These are phyloP conservation scores for Quercus dentata DNA, from an alignment of 306 rosid species.

Conservation along the genomic window DNA sequence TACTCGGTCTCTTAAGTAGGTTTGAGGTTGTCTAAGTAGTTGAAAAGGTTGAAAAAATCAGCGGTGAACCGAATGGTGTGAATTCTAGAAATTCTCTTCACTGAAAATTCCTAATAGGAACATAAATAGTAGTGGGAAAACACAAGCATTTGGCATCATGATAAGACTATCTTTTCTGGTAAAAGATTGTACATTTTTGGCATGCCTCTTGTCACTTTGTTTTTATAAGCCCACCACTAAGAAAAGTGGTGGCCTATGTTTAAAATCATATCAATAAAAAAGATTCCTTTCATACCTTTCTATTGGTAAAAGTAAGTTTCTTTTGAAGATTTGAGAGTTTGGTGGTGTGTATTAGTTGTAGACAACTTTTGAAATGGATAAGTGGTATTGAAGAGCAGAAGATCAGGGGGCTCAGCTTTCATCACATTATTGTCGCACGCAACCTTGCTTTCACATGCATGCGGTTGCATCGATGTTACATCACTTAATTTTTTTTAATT, in stretches of 20 bases:
- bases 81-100: background rate
- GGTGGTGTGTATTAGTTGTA: background rate
- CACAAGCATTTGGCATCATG: background rate
- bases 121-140: background rate
- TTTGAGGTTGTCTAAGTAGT: background rate
- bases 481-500: too few relatives aligned
- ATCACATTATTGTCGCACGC: background rate
- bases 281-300: slow-evolving; percentile 5
- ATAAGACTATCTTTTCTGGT: background rate
- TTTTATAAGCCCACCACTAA: background rate
- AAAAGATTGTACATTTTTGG: background rate
- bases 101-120: background rate
- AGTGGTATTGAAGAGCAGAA: too few relatives aligned
- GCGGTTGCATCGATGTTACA: too few relatives aligned
- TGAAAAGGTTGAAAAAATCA: background rate
- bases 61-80: background rate
- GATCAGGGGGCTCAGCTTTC: too few relatives aligned
- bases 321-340: background rate
- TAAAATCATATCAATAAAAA: background rate
- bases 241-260: background rate
- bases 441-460: too few relatives aligned
- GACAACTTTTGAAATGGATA: too few relatives aligned
- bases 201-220: background rate
- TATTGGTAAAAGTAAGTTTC: background rate
- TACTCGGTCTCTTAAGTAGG: background rate